Evolutionary conservation across 2,329 filamentous ascomycete species (phyloP).

Genomic region (Zymoseptoria brevis): DNA sequence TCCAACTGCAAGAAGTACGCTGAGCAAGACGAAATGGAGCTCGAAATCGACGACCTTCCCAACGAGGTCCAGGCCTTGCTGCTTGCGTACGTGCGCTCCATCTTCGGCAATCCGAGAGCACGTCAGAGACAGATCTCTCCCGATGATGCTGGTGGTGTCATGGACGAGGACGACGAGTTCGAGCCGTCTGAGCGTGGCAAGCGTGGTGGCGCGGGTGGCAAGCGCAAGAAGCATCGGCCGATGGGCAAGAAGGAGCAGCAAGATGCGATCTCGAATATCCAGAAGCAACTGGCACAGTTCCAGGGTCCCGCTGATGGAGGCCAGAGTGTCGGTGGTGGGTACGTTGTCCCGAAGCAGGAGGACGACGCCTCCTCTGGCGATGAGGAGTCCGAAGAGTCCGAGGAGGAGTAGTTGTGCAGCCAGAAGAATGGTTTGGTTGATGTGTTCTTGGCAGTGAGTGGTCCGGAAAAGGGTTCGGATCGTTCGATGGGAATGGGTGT

Average conservation of each 20-base stretch:
- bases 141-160: slow-evolving; percentile 27
- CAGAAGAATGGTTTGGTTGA: no score
- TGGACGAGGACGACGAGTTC: slow-evolving; percentile 42
- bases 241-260: slow-evolving; percentile 69
- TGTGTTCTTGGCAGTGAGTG: no score
- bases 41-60: slow-evolving; percentile 56
- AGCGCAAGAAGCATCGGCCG: slow-evolving; percentile 67
- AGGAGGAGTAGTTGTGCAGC: slow-evolving; percentile 25
- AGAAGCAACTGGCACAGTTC: slow-evolving; percentile 46
- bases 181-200: slow-evolving; percentile 30
- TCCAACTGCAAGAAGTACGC: slow-evolving; percentile 65
- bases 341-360: slow-evolving; percentile 11
- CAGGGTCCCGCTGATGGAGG: slow-evolving; percentile 16
- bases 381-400: slow-evolving; percentile 30
- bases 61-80: slow-evolving; percentile 49
- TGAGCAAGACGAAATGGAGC: slow-evolving; percentile 53
- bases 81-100: slow-evolving; percentile 46
- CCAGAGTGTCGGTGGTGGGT: slow-evolving; percentile 15
- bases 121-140: slow-evolving; percentile 20
- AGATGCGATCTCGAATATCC: slow-evolving; percentile 55
- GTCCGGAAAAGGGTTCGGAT: not conserved
- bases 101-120: slow-evolving; percentile 28
- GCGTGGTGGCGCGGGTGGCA: slow-evolving; percentile 33
- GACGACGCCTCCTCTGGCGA: slow-evolving; percentile 22
- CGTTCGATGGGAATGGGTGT: not conserved